Percentiles rank a stretch among this genome's conserved stretches.
These are phyloP conservation scores for Croton setiger DNA, from an alignment of 441 rosid genomes.

Conservation along the genomic window DNA sequence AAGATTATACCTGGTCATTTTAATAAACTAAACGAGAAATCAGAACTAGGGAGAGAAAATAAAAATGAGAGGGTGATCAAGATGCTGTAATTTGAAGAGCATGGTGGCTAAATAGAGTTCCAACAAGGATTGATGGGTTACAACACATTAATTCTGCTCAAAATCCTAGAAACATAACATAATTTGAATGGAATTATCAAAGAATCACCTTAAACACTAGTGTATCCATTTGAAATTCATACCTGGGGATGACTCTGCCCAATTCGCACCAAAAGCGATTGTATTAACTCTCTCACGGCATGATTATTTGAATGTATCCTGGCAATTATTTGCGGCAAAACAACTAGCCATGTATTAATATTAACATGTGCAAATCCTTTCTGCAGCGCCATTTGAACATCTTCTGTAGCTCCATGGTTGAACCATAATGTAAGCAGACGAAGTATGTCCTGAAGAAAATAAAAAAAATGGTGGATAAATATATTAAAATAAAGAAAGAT, in stretches of 20 bases:
- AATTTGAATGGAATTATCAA: neutral
- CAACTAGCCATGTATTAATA: slow-evolving; percentile 98
- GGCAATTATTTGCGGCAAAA: slow-evolving; percentile 99
- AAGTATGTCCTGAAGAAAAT: slow-evolving; percentile 83
- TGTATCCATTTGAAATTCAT: slow-evolving; percentile 22
- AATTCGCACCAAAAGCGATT: slow-evolving; percentile 92
- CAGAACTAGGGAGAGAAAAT: neutral
- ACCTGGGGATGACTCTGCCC: slow-evolving; percentile 99
- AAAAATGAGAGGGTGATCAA: neutral
- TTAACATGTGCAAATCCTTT: slow-evolving; percentile 89
- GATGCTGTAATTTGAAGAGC: neutral
- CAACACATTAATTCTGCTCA: neutral
- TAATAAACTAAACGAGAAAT: neutral
- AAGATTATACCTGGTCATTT: neutral
- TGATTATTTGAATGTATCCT: slow-evolving; percentile 97
- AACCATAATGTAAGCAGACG: slow-evolving; percentile 99
- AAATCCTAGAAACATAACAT: neutral
- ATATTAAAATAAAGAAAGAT: neutral
- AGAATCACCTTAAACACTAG: slow-evolving; percentile 3
- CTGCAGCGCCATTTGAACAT: slow-evolving; percentile 88
- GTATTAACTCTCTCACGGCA: slow-evolving; percentile 94
- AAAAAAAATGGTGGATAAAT: slow-evolving; percentile 1
- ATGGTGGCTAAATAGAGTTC: neutral
- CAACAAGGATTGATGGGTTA: neutral
- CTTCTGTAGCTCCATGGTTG: slow-evolving; percentile 95